Conservation (phyloP, 2,329 filamentous ascomycete genomes). For the Xylogone sp. region DNA sequence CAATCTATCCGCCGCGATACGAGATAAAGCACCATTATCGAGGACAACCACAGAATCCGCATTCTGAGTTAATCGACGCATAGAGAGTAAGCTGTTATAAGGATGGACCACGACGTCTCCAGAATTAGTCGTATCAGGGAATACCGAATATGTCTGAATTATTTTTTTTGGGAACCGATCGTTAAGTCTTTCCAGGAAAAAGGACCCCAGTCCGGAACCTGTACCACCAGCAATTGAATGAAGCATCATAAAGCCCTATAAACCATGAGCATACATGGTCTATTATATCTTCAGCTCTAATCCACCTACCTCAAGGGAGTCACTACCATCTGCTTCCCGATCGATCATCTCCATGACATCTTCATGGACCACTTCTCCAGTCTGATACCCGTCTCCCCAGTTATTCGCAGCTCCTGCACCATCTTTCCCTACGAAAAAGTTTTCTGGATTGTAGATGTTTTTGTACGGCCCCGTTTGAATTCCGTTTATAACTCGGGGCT, state of each 20-base stretch:
- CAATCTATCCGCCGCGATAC: constrained; percentile 89
- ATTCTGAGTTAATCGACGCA: constrained; percentile 89
- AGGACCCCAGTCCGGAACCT: constrained; percentile 92
- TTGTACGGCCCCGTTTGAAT: constrained; percentile 94
- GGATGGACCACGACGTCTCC: constrained; percentile 95
- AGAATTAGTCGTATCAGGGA: constrained; percentile 84
- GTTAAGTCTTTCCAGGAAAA: constrained; percentile 90
- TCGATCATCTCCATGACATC: constrained; percentile 99
- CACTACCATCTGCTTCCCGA: constrained; percentile 94
- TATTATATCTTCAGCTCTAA: not conserved
- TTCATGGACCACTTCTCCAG: constrained; percentile 86
- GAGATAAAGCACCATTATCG: constrained; percentile 89
- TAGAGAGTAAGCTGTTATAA: constrained; percentile 92
- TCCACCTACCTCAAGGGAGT: constrained; percentile 74
- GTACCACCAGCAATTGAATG: constrained; percentile 98
- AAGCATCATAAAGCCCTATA: constrained; percentile 91
- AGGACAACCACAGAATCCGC: constrained; percentile 96
- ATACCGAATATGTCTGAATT: constrained; percentile 98
- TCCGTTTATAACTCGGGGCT: constrained; percentile 86
- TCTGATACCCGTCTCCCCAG: constrained; percentile 95
- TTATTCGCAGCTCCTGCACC: constrained; percentile 95
- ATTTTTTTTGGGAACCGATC: constrained; percentile 98
- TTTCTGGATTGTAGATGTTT: constrained; percentile 99
- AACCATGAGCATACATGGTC: constrained; percentile 21
- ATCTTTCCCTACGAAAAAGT: constrained; percentile 95